Conservation (phyloP, 345 rosid genomes). For the Eucalyptus dawsonii region DNA sequence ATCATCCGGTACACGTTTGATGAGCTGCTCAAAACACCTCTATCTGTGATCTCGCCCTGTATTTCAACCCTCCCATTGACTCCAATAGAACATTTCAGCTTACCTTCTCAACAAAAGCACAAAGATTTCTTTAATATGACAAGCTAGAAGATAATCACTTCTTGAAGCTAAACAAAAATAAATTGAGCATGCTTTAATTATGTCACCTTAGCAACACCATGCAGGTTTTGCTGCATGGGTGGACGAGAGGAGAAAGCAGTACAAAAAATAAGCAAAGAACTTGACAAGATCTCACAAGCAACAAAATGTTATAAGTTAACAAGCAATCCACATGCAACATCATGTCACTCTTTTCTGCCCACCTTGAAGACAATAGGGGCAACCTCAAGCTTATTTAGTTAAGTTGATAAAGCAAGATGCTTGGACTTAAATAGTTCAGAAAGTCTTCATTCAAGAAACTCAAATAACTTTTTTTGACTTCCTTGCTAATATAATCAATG, state of each 20-base stretch:
- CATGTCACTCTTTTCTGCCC: neutral
- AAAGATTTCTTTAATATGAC: neutral
- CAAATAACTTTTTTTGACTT: neutral
- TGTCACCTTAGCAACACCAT: neutral
- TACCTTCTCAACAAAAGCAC: neutral
- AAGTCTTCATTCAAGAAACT: neutral
- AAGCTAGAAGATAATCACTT: neutral
- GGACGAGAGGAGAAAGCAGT: neutral
- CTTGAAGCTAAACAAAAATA: neutral
- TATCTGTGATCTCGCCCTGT: slow-evolving; percentile 30
- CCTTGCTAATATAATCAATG: neutral
- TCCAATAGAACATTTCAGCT: neutral
- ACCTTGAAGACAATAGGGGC: neutral
- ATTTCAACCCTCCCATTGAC: slow-evolving; percentile 44
- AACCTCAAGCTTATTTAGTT: neutral
- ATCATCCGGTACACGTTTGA: slow-evolving; percentile 20
- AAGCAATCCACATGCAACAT: neutral
- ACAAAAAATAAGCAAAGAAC: neutral
- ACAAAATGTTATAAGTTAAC: neutral
- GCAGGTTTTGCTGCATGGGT: neutral
- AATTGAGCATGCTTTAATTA: neutral
- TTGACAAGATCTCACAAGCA: neutral
- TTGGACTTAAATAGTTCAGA: neutral
- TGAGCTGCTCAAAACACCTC: slow-evolving; percentile 10
- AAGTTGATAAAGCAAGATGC: neutral